Base-by-base conservation (phyloP, 2,329 filamentous ascomycete species). In the Arthrobotrys sphaeroides region DNA sequence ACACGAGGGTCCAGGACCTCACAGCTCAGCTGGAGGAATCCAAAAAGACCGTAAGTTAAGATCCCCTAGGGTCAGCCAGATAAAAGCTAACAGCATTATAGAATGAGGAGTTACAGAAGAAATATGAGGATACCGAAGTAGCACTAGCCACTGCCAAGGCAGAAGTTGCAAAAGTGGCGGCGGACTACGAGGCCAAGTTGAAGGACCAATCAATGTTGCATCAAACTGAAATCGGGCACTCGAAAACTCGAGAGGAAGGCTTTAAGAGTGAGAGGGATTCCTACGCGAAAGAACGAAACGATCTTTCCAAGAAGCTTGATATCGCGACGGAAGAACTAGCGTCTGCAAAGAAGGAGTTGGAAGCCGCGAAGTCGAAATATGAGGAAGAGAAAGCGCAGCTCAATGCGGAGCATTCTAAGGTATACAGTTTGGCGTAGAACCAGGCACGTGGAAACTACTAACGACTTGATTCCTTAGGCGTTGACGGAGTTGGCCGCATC, bases 321-420 rank as follows among this genome's bases (percentile, higher is more conserved):
- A 24, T 31, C 16, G 42, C 65, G 13, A 49, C 53, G 22, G 22
- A 45, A 10, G 65, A 72, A 26, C 26, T 70, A 7, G 66, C 61
- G n/a, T 22, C 51, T 1, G 73, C 64, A 16, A 77, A 67, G 43
- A 38, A 10, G 13, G 51, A 66, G 24, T 38, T 77, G n/a, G 64
- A 72, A 12, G 49, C 43, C n/a, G 33, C 60, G 1, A 66, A 72
- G 40, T 22, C 53, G 20, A 70, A 66, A 31, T 53, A 72, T 13
- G 73, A 77, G 10, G 45, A 64, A 10, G 73, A 72, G 22, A 77
- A 67, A 43, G 51, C 42, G 9, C 51, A 77, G 28, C 65, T 77
- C 2, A 31, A 16, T 18, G 66, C 60, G 36, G 53, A 57, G 10
- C 73, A 77, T 31, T 59, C 72, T 3, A 66, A 67, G 51, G 67